Percentiles rank a stretch among this genome's conserved stretches.
These are phyloP conservation scores for sorghum (Sorghum bicolor) DNA, from an alignment of 176 grass and related monocot species.

Conservation along the genomic window Sorghum_bicolor_NCBIv3 NC_012879.2:52927501-52928000, in stretches of 20 bases:
- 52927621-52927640: not conserved
- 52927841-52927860: not conserved
- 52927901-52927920: not conserved
- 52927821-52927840: no score
- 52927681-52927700: not conserved
- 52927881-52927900: not conserved
- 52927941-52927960: no score
- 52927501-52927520: not conserved
- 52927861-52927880: constrained; percentile 32
- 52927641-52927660: not conserved
- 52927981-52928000: not conserved
- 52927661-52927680: constrained; percentile 11
- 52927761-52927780: not conserved
- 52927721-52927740: constrained; percentile 49
- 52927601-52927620: not conserved
- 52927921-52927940: not conserved
- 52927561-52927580: not conserved
- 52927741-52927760: not conserved
- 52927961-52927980: not conserved
- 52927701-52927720: not conserved
- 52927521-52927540: constrained; percentile 12
- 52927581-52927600: not conserved
- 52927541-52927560: constrained; percentile 9
- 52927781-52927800: not conserved
- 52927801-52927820: not conserved